Evolutionary conservation across 768 basidiomycete genomes (phyloP).

Genomic region (Tricholoma furcatifolium): DNA sequence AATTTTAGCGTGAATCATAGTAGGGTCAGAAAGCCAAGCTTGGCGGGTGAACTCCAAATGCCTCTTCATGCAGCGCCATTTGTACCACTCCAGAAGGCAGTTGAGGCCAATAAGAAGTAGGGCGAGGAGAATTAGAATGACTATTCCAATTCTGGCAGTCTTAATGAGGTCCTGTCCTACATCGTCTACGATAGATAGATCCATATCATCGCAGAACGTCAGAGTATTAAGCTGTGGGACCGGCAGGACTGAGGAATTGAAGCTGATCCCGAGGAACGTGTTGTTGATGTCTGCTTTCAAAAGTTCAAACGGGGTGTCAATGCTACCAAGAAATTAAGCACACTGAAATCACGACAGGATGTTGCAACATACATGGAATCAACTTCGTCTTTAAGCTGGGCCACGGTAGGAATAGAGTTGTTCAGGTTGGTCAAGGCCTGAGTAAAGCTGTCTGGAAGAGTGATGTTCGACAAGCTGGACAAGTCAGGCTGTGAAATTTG

Average conservation of each 20-base stretch:
- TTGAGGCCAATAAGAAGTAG: conserved; percentile 72
- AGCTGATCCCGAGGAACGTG: conserved; percentile 71
- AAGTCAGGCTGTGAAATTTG: conserved; percentile 77
- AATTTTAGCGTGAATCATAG: conserved; percentile 42
- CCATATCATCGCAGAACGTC: conserved; percentile 74
- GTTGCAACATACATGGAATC: conserved; percentile 60
- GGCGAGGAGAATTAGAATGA: conserved; percentile 72
- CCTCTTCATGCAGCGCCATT: conserved; percentile 69
- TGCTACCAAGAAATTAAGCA: conserved; percentile 36
- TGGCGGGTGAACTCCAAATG: conserved; percentile 71
- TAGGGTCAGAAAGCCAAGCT: conserved; percentile 76
- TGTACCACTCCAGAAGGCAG: conserved; percentile 84
- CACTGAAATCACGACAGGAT: neutral
- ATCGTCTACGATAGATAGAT: conserved; percentile 84
- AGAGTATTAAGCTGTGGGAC: conserved; percentile 70
- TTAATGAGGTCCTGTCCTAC: conserved; percentile 78
- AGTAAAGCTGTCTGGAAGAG: conserved; percentile 76
- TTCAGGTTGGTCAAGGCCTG: conserved; percentile 76
- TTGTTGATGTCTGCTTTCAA: conserved; percentile 88
- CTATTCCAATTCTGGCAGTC: conserved; percentile 74
- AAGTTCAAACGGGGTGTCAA: conserved; percentile 85
- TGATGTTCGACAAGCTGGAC: conserved; percentile 70
- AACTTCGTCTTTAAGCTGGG: conserved; percentile 67
- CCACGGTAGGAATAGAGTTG: conserved; percentile 72
- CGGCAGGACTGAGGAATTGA: conserved; percentile 73